These are phyloP conservation scores for Candida sp. DNA, from an alignment of 1,139 yeast species.

Conservation along the genomic window DNA sequence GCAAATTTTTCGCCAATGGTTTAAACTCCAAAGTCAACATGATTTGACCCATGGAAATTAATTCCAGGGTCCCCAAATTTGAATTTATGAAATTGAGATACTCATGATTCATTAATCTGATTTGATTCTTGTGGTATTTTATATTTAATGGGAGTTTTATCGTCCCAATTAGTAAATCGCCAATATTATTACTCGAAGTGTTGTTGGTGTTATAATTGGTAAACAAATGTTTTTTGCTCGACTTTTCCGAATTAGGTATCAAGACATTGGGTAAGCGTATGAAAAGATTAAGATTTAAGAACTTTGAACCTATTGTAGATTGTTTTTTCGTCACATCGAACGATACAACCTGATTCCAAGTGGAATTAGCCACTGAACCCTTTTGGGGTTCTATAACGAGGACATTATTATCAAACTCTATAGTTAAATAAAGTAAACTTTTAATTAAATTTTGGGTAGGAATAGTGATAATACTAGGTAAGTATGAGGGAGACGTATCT, in stretches of 20 bases:
- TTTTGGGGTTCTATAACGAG: conserved; percentile 77
- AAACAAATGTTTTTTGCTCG: conserved; percentile 25
- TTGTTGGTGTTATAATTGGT: conserved; percentile 14
- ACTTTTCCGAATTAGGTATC: conserved; percentile 43
- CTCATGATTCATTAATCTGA: conserved; percentile 44
- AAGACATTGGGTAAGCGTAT: conserved; percentile 71
- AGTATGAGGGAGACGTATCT: conserved; percentile 39
- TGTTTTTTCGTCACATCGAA: conserved; percentile 79
- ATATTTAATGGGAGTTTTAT: conserved; percentile 43
- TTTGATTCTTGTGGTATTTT: conserved; percentile 32
- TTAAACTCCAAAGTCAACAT: conserved; percentile 76
- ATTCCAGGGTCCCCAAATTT: conserved; percentile 10
- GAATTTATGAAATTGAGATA: conserved; percentile 39
- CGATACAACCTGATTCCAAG: conserved; percentile 84
- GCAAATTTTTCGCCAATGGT: conserved; percentile 56
- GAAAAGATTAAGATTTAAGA: conserved; percentile 69
- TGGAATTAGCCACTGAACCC: conserved; percentile 54
- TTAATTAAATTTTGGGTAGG: conserved; percentile 51
- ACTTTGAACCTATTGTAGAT: conserved; percentile 28
- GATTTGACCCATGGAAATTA: conserved; percentile 43
- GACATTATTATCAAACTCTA: conserved; percentile 80
- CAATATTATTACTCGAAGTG: conserved; percentile 18
- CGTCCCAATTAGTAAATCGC: conserved; percentile 42
- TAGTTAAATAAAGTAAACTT: conserved; percentile 62
- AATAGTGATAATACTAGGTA: conserved; percentile 67